Evolutionary conservation across 192 early-diverging fungal genomes (phyloP).

Genomic region (Paraglomus occultum): DNA sequence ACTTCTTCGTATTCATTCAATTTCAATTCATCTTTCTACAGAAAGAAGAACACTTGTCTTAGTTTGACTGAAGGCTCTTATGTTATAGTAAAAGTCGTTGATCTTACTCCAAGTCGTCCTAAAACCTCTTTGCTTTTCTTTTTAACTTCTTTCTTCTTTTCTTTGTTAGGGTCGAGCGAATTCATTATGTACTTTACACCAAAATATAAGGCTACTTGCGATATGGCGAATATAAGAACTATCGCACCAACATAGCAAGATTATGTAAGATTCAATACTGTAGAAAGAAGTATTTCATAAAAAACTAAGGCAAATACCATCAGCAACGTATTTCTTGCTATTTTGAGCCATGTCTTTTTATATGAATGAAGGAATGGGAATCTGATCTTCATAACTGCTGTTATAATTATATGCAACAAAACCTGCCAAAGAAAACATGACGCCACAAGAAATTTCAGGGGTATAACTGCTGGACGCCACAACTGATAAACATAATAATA

Average conservation of each 20-base stretch:
- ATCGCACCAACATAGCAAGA: not conserved
- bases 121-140: conserved; percentile 70
- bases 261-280: not conserved
- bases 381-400: too few relatives aligned
- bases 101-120: conserved; percentile 63
- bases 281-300: not conserved
- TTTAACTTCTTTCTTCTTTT: conserved; percentile 73
- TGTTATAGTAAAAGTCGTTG: conserved; percentile 8
- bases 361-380: too few relatives aligned
- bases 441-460: too few relatives aligned
- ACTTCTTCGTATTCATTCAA: conserved; percentile 92
- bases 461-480: too few relatives aligned
- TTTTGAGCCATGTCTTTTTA: not conserved
- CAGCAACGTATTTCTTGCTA: conserved; percentile 20
- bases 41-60: not conserved
- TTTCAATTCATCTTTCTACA: conserved; percentile 63
- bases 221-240: conserved; percentile 81
- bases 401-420: too few relatives aligned
- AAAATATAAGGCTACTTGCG: conserved; percentile 86
- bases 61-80: not conserved
- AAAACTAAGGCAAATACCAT: not conserved
- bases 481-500: too few relatives aligned
- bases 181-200: conserved; percentile 82
- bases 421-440: too few relatives aligned
- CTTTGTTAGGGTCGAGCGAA: conserved; percentile 66